A percentile compares a stretch with the other conserved stretches of the same genome.
Evolutionary conservation across 2,329 filamentous ascomycete genomes (phyloP).

Genomic region (Fusarium camptoceras): DNA sequence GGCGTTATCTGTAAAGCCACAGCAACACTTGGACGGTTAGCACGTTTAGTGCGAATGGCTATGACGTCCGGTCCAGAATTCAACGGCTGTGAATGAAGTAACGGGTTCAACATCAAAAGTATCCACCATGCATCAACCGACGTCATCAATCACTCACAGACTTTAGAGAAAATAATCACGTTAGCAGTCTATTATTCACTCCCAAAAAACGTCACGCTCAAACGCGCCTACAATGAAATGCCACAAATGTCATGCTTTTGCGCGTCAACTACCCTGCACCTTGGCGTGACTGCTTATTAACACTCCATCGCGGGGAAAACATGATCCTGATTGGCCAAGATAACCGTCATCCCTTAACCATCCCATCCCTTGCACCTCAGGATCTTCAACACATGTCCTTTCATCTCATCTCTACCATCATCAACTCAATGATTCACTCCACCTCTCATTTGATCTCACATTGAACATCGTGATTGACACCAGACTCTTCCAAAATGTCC

Average conservation of each 20-base stretch:
- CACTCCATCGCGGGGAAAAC: background rate
- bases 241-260: background rate
- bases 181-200: too few relatives aligned
- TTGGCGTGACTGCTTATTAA: slow-evolving; percentile 8
- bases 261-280: background rate
- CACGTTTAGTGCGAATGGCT: too few relatives aligned
- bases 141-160: too few relatives aligned
- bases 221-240: too few relatives aligned
- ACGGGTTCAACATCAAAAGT: accelerated
- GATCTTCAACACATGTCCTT: background rate
- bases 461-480: background rate
- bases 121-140: too few relatives aligned
- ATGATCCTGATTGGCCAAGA: slow-evolving; percentile 13
- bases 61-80: background rate
- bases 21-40: too few relatives aligned
- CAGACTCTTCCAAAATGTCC: background rate
- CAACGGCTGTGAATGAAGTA: accelerated
- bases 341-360: slow-evolving; percentile 8
- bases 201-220: too few relatives aligned
- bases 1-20: too few relatives aligned
- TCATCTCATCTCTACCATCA: background rate
- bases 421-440: background rate
- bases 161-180: accelerated
- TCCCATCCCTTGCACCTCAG: slow-evolving; percentile 1
- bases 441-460: too few relatives aligned